A percentile compares a stretch with the other conserved stretches of the same genome.
Conservation (phyloP, 2,329 filamentous ascomycete species). For the Tothia fuscella region DNA sequence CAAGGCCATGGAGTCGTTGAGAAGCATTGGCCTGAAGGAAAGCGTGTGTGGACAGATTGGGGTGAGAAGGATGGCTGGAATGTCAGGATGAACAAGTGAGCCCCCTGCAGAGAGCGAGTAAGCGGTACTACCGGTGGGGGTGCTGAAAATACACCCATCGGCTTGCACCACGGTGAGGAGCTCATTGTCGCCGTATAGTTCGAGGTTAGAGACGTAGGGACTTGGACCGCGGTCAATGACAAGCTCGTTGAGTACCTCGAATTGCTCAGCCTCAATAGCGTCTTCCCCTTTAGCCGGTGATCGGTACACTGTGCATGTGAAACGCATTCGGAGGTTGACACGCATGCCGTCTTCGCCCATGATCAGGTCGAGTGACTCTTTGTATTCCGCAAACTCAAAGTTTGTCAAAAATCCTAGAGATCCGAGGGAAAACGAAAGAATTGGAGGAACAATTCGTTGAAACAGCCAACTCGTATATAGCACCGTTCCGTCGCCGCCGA, state of each 20-base stretch:
- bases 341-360: conserved; percentile 96
- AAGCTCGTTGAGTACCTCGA: conserved; percentile 68
- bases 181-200: conserved; percentile 91
- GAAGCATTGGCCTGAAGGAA: conserved; percentile 94
- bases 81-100: conserved; percentile 90
- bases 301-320: conserved; percentile 94
- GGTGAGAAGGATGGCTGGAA: conserved; percentile 90
- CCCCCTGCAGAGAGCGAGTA: conserved; percentile 94
- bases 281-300: conserved; percentile 26
- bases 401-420: conserved; percentile 81
- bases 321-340: conserved; percentile 95
- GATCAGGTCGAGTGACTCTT: conserved; percentile 70
- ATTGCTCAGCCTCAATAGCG: conserved; percentile 78
- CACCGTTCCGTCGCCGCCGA: conserved; percentile 78
- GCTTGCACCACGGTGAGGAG: conserved; percentile 92
- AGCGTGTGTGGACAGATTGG: conserved; percentile 96
- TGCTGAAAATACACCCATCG: conserved; percentile 95
- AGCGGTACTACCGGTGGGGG: conserved; percentile 78
- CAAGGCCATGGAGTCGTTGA: conserved; percentile 87
- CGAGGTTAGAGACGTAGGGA: conserved; percentile 91
- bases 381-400: conserved; percentile 80
- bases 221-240: conserved; percentile 96
- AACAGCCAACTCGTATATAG: conserved; percentile 88
- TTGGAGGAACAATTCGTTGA: conserved; percentile 74
- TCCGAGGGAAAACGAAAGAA: conserved; percentile 72